Evolutionary conservation across 2,329 filamentous ascomycete genomes (phyloP).

Genomic region (Venturia aucupariae): DNA sequence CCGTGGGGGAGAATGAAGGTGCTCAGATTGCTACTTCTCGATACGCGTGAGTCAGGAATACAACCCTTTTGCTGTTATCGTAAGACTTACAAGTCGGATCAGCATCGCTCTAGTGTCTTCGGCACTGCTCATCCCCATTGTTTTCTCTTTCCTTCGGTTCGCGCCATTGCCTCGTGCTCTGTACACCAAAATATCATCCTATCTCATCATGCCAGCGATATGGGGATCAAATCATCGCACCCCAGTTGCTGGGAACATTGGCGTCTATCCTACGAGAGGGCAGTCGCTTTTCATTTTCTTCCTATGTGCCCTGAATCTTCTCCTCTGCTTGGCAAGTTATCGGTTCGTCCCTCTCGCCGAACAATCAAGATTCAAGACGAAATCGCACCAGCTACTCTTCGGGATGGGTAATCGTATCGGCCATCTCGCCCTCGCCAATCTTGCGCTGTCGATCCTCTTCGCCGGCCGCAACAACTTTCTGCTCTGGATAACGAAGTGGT

Average conservation of each 20-base stretch:
- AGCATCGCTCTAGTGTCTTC: slow-evolving; percentile 8
- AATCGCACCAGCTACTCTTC: background rate
- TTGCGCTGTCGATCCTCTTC: slow-evolving; percentile 11
- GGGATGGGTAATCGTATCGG: slow-evolving; percentile 13
- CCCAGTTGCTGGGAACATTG: background rate
- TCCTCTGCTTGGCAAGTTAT: background rate
- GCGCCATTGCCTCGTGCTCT: background rate
- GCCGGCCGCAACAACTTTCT: slow-evolving; percentile 16
- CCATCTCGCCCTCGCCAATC: slow-evolving; percentile 7
- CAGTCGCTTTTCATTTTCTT: slow-evolving; percentile 14
- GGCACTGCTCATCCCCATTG: slow-evolving; percentile 7
- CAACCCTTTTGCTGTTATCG: background rate
- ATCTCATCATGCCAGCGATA: slow-evolving; percentile 2
- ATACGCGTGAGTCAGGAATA: background rate
- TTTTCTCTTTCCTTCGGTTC: slow-evolving; percentile 11
- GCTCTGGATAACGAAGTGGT: slow-evolving; percentile 15
- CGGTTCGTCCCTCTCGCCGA: background rate
- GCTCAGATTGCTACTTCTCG: background rate
- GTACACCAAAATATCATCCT: slow-evolving; percentile 11
- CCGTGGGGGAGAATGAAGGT: background rate
- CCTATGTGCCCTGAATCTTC: slow-evolving; percentile 9
- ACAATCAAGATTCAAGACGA: background rate
- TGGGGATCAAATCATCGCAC: background rate
- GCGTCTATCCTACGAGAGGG: slow-evolving; percentile 9
- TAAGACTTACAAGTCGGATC: background rate